These are phyloP conservation scores for Pleomassaria siparia DNA, from an alignment of 2,329 filamentous ascomycete genomes.

Conservation along the genomic window DNA sequence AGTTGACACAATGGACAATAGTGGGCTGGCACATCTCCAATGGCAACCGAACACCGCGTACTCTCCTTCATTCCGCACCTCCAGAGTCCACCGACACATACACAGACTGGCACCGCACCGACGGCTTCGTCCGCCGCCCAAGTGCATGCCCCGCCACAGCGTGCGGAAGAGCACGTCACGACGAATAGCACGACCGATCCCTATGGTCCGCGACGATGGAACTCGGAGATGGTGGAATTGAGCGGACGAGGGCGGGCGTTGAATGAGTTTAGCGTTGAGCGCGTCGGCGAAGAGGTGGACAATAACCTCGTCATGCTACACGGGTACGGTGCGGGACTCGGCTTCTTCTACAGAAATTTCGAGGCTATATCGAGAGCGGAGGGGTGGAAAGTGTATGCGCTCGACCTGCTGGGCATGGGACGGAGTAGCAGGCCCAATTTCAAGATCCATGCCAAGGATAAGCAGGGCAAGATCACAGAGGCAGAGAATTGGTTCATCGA, in stretches of 20 bases:
- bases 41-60: conserved; percentile 83
- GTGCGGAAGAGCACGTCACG: conserved; percentile 47
- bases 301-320: conserved; percentile 95
- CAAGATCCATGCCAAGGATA: conserved; percentile 79
- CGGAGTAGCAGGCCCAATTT: conserved; percentile 83
- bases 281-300: conserved; percentile 74
- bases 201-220: conserved; percentile 82
- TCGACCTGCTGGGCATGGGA: conserved; percentile 96
- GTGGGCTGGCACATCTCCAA: conserved; percentile 86
- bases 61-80: conserved; percentile 84
- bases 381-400: conserved; percentile 86
- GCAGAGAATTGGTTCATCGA: conserved; percentile 97
- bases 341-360: conserved; percentile 99
- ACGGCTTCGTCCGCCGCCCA: conserved; percentile 47
- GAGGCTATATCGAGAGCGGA: conserved; percentile 76
- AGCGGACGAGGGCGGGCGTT: conserved; percentile 83
- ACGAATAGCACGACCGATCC: conserved; percentile 64
- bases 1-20: conserved; percentile 41
- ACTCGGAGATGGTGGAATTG: conserved; percentile 79
- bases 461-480: conserved; percentile 77
- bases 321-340: conserved; percentile 92
- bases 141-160: conserved; percentile 37
- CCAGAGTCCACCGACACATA: conserved; percentile 68
- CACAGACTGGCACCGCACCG: conserved; percentile 60
- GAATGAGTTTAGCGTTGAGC: conserved; percentile 91